Conservation (phyloP, 345 rosid species). For the Rhodamnia argentea region DNA sequence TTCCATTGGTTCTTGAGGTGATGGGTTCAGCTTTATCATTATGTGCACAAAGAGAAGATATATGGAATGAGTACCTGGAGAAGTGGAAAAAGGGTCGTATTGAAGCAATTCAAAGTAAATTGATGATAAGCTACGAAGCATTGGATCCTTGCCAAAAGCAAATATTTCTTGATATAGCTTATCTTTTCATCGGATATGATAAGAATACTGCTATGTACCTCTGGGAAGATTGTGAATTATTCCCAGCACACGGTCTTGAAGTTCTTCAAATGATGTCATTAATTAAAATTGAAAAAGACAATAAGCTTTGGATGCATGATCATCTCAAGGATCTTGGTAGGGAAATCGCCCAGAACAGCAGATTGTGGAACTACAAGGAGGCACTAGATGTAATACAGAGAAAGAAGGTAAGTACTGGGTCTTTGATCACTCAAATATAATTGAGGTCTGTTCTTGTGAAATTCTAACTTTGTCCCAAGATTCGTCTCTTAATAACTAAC, state of each 20-base stretch:
- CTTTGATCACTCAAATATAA: neutral
- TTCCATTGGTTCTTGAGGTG: too few species aligned
- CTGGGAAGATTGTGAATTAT: accelerated
- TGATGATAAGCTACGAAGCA: neutral
- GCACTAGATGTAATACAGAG: accelerated
- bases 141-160: too few species aligned
- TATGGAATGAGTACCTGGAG: too few species aligned
- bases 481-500: neutral
- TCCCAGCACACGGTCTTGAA: neutral
- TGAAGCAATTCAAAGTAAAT: too few species aligned
- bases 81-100: too few species aligned
- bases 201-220: too few species aligned
- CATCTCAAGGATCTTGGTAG: conserved; percentile 1
- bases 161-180: too few species aligned
- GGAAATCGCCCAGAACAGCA: neutral
- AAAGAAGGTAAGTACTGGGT: neutral
- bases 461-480: neutral
- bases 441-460: neutral
- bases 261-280: neutral
- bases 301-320: neutral
- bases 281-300: neutral
- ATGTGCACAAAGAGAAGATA: too few species aligned
- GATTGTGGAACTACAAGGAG: neutral
- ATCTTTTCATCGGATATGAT: too few species aligned
- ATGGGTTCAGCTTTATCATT: too few species aligned